Base-by-base conservation (phyloP, 2,329 filamentous ascomycete genomes). In the Ilyonectria mors-panacis region DNA sequence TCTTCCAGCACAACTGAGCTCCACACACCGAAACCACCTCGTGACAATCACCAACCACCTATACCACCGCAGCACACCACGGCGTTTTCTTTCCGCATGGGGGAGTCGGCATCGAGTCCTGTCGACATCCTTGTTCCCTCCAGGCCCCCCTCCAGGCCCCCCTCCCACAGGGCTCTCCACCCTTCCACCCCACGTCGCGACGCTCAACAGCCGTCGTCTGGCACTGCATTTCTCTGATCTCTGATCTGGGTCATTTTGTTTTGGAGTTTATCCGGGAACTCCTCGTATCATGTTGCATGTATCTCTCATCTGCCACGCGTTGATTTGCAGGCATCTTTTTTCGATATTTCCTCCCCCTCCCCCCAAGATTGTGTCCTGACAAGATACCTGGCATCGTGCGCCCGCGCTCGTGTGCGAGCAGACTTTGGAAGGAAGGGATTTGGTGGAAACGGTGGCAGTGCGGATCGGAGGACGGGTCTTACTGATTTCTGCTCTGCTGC, bases 1-100 rank as follows among this genome's bases (percentile, higher is more conserved):
- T 99, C 58, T 99, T 99, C 71, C 80, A 82, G 73, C 79, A 81
- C 71, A 76, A 74, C 63, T 75, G 66, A 68, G 51, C 19, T 30
- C 28, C 15, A 37, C 21, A 26, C 30, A 62, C 45, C 47, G 28
- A 55, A 37, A 50, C 51, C 17, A 50, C 58, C 35, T 42, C 39
- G 63, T 54, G 59, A 67, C 66, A 70, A 67, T 67, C 66, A 67
- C 47, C 45, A 64, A 59, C 44, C 59, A 54, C 42, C 42, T 53
- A 63, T 45, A 61, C 47, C 51, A 64, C 54, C 57, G 65, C 39
- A 69, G 48, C 65, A 69, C 42, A 48, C 28, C 44, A 63, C 61
- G 67, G 59, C 63, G 56, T 66, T 59, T 42, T 48, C 19, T 51
- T 61, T 56, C 64, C n/a, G 59, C 37, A 45, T 60, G 50, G 54